Conservation (phyloP, 2,329 filamentous ascomycete genomes). For the Ophiostoma sp. region DNA sequence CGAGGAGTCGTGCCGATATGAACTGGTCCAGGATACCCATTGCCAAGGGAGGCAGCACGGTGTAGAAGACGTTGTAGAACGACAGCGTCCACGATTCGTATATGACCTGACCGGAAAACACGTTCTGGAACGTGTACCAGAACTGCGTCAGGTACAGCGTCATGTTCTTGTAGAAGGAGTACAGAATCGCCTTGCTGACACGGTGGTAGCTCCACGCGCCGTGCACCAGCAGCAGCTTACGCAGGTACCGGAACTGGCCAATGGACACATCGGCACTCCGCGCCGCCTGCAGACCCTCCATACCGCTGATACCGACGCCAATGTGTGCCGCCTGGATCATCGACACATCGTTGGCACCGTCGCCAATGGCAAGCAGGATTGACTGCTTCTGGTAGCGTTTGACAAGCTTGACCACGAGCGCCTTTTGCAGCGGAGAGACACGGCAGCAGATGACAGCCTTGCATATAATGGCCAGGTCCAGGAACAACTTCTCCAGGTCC, state of each 20-base stretch:
- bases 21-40: constrained; percentile 98
- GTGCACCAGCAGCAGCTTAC: constrained; percentile 91
- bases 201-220: constrained; percentile 98
- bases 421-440: constrained; percentile 96
- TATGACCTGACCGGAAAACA: constrained; percentile 95
- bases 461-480: constrained; percentile 91
- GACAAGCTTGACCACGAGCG: constrained; percentile 94
- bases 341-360: constrained; percentile 98
- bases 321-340: constrained; percentile 99
- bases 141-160: constrained; percentile 99
- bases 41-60: constrained; percentile 86
- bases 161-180: constrained; percentile 99
- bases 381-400: constrained; percentile 88
- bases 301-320: constrained; percentile 93
- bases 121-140: constrained; percentile 98
- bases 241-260: constrained; percentile 90
- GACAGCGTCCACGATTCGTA: constrained; percentile 99
- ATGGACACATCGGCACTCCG: constrained; percentile 95
- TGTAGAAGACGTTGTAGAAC: constrained; percentile 99
- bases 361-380: constrained; percentile 91
- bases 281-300: constrained; percentile 95
- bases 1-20: constrained; percentile 87
- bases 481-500: constrained; percentile 88
- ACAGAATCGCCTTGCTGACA: constrained; percentile 93
- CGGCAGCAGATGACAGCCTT: constrained; percentile 99